Percentiles rank a stretch among this genome's conserved stretches.
phyloP scores from a whole-genome alignment of 1,284 basidiomycete species.

The Irpex rosettiformis region DNA sequence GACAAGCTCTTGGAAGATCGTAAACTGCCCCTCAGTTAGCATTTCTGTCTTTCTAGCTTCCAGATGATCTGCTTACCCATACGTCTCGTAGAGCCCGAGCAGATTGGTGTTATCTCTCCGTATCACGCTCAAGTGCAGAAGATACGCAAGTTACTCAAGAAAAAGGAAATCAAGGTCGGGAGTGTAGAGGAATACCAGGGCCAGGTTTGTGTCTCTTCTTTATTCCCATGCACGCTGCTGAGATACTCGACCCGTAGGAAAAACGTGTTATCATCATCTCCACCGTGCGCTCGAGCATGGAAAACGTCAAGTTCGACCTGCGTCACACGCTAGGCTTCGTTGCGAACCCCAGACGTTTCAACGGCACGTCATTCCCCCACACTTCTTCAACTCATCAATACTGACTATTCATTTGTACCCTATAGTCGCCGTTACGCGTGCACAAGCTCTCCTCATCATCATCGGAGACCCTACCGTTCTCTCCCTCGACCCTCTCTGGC shows the following conservation, averaged over 20 bases:
- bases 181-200: constrained; percentile 68
- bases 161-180: constrained; percentile 49
- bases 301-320: constrained; percentile 56
- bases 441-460: constrained; percentile 51
- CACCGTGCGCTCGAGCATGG: constrained; percentile 56
- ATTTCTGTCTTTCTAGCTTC: not conserved
- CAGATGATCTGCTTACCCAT: not conserved
- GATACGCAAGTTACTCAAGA: constrained; percentile 33
- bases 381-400: no score
- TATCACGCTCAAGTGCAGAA: constrained; percentile 59
- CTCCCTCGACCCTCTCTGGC: constrained; percentile 55
- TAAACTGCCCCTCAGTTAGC: constrained; percentile 39
- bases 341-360: constrained; percentile 58
- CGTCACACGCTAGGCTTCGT: constrained; percentile 61
- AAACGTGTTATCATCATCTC: constrained; percentile 63
- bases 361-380: constrained; percentile 39
- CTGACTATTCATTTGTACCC: no score
- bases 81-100: constrained; percentile 18
- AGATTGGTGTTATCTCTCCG: constrained; percentile 62
- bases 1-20: constrained; percentile 27
- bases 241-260: constrained; percentile 38
- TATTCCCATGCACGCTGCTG: not conserved
- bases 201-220: constrained; percentile 37
- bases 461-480: constrained; percentile 54
- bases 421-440: constrained; percentile 54